Evolutionary conservation across 371 early-diverging fungal species (phyloP), one percentile per base, ranked within the genome.

Genomic region (Furculomyces boomerangus): DNA sequence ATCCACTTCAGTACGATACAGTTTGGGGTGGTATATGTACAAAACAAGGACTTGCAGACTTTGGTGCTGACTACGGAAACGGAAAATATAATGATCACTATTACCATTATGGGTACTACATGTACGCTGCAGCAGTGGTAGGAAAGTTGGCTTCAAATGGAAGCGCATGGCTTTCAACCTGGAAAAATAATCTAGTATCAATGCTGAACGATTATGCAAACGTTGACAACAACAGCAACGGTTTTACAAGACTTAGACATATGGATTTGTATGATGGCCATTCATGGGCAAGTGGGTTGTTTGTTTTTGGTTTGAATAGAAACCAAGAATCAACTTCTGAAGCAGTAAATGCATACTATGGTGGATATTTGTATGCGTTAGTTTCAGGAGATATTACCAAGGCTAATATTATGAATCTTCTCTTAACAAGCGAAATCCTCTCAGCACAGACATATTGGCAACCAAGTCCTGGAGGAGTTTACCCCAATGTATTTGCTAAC

Each of bases 231-330:
- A 46, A 66, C 20, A 81, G 81, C 55, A 44, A 59, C 3, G 60
- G 71, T 53, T 87, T 79, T 61, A 80, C 84, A 25, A 71, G 60
- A 18, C 80, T 80, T 55, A 72, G 87, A 14, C 68, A 68, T 39
- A 79, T 77, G 68, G 87, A 86, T 64, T 78, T 80, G 66, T 86
- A 73, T 56, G 81, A 80, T 55, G 84, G 84, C 10, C 85, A 86
- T 58, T 82, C 80, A 30, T 86, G 87, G 87, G 84, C 87, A 0
- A 78, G 78, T 3, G 87, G 86, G 25, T 71, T 79, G 28, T 74
- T 71, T 43, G 61, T 78, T 7, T 71, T 79, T 60, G 78, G 72
- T 5, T 84, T 83, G 51, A 83, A 80, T 50, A 74, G 80, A 47
- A 81, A 86, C 61, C 83, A 83, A 55, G 85, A 86, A 61, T 79